Conservation (phyloP, 129 eudicot species). For the Erigeron canadensis region DNA sequence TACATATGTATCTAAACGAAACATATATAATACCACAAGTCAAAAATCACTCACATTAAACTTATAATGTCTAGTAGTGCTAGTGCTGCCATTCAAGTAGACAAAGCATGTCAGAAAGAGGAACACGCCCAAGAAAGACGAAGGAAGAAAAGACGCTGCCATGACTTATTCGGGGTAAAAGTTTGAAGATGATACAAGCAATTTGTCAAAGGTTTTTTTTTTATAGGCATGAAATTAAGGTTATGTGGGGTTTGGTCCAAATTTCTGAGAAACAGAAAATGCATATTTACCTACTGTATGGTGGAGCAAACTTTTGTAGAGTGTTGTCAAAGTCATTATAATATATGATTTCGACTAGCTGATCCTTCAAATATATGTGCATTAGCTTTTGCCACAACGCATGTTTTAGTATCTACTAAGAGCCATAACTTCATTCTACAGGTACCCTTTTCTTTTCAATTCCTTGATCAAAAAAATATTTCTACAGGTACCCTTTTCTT, state of each 20-base stretch:
- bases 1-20: neutral
- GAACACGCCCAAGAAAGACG: slow-evolving; percentile 18
- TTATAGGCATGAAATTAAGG: slow-evolving; percentile 23
- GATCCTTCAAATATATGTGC: neutral
- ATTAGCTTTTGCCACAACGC: neutral
- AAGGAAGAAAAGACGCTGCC: slow-evolving; percentile 21
- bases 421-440: neutral
- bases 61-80: slow-evolving; percentile 49
- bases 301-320: slow-evolving; percentile 18
- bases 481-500: neutral
- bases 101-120: slow-evolving; percentile 25
- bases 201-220: slow-evolving; percentile 9
- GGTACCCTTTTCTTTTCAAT: neutral
- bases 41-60: slow-evolving; percentile 37
- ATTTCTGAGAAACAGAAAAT: neutral
- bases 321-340: slow-evolving; percentile 38
- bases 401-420: neutral
- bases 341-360: slow-evolving; percentile 16
- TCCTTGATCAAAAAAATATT: too few species aligned
- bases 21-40: neutral
- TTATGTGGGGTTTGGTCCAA: neutral
- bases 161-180: slow-evolving; percentile 13
- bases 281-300: slow-evolving; percentile 35
- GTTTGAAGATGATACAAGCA: neutral
- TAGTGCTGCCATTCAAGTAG: slow-evolving; percentile 28